Evolutionary conservation across 1,284 basidiomycete species (phyloP).

Genomic region (Apiotrichum domesticum): DNA sequence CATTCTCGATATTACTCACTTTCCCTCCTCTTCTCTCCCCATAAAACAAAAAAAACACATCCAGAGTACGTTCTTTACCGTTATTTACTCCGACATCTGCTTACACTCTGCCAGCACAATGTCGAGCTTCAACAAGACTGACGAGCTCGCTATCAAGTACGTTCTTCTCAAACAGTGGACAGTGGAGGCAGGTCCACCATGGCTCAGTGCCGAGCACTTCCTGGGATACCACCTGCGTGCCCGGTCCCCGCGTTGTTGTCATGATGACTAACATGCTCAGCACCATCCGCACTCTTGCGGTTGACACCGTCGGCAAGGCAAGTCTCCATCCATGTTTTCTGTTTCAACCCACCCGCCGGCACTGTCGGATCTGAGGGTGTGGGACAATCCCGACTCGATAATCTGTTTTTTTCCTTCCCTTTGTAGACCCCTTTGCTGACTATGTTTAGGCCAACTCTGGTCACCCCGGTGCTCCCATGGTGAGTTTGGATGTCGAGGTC

Average conservation of each 20-base stretch:
- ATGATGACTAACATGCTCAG: constrained; percentile 13
- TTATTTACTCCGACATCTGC: neutral
- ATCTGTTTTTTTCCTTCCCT: constrained; percentile 48
- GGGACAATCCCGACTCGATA: neutral
- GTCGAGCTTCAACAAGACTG: neutral
- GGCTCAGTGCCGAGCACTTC: too few relatives aligned
- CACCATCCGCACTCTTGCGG: constrained; percentile 50
- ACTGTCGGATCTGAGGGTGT: constrained; percentile 52
- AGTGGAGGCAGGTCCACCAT: too few relatives aligned
- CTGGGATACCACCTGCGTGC: too few relatives aligned
- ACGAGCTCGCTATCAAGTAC: constrained; percentile 4
- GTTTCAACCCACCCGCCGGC: constrained; percentile 55
- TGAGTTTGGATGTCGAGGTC: constrained; percentile 22
- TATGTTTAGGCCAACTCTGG: constrained; percentile 74
- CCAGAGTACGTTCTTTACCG: neutral
- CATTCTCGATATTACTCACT: too few relatives aligned
- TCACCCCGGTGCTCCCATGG: constrained; percentile 86
- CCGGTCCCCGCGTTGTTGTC: too few relatives aligned
- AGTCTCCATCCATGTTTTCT: constrained; percentile 33
- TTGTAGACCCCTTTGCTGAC: neutral
- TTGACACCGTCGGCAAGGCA: constrained; percentile 49
- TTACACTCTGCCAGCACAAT: neutral
- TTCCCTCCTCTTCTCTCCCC: too few relatives aligned
- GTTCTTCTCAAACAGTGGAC: neutral
- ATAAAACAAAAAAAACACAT: too few relatives aligned